These are phyloP conservation scores for Penicillium lagena DNA, from an alignment of 495 filamentous ascomycete genomes.

Conservation along the genomic window DNA sequence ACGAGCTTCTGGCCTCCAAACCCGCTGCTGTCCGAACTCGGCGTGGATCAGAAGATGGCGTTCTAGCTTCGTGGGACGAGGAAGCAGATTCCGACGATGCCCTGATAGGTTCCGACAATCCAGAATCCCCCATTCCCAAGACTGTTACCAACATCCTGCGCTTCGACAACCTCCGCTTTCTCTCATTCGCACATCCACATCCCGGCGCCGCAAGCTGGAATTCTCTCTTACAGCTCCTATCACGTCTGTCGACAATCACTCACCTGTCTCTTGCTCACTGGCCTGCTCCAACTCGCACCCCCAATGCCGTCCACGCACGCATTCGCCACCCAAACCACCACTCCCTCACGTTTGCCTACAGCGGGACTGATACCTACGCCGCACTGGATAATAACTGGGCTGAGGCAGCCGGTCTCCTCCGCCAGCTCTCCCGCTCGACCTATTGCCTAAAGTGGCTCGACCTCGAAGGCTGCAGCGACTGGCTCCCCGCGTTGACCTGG, in stretches of 20 bases:
- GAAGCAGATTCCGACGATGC: slow-evolving; percentile 18
- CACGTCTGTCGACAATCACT: slow-evolving; percentile 58
- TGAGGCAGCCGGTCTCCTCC: slow-evolving; percentile 62
- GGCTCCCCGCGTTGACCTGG: slow-evolving; percentile 59
- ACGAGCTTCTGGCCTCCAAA: slow-evolving; percentile 39
- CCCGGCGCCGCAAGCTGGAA: slow-evolving; percentile 53
- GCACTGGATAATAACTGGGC: slow-evolving; percentile 60
- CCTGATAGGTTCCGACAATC: slow-evolving; percentile 7
- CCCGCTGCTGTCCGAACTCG: slow-evolving; percentile 2
- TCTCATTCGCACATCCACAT: slow-evolving; percentile 45
- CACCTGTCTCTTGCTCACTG: slow-evolving; percentile 75
- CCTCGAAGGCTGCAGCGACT: slow-evolving; percentile 68
- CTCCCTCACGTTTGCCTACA: slow-evolving; percentile 46
- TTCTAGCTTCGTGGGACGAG: slow-evolving; percentile 36
- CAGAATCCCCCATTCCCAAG: slow-evolving; percentile 26
- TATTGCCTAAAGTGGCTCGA: slow-evolving; percentile 76
- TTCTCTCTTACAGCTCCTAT: slow-evolving; percentile 55
- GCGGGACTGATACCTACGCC: slow-evolving; percentile 61
- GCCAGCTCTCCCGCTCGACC: slow-evolving; percentile 57
- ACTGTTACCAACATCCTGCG: slow-evolving; percentile 35
- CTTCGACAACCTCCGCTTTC: slow-evolving; percentile 43
- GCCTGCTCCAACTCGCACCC: slow-evolving; percentile 66
- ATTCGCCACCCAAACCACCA: slow-evolving; percentile 27
- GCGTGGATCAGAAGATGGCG: slow-evolving; percentile 5
- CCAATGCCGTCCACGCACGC: slow-evolving; percentile 47